phyloP scores from a whole-genome alignment of 768 basidiomycete genomes.

The Favolaschia claudopus region DNA sequence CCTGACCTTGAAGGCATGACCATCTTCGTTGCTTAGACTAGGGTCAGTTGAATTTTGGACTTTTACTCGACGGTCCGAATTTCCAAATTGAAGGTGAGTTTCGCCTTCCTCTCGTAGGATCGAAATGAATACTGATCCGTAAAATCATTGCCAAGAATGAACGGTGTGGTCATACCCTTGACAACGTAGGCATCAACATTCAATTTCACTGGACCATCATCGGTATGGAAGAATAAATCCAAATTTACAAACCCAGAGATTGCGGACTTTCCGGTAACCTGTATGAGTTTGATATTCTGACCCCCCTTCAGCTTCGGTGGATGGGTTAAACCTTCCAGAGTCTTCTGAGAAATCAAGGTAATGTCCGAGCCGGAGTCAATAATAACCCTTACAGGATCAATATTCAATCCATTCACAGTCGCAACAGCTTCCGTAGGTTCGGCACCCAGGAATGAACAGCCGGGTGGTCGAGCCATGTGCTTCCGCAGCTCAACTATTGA shows the following conservation, averaged over 20 bases:
- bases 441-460: constrained; percentile 41
- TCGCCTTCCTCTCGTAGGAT: constrained; percentile 25
- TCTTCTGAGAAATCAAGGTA: too few species aligned
- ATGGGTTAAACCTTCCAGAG: constrained; percentile 1
- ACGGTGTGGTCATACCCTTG: constrained; percentile 37
- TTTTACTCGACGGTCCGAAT: background rate
- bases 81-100: background rate
- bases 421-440: constrained; percentile 27
- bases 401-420: background rate
- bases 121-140: constrained; percentile 42
- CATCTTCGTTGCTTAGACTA: background rate
- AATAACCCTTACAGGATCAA: too few species aligned
- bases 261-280: constrained; percentile 38
- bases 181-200: constrained; percentile 38
- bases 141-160: constrained; percentile 42
- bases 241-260: constrained; percentile 40
- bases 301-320: constrained; percentile 32
- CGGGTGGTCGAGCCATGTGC: constrained; percentile 33
- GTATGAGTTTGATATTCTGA: constrained; percentile 37
- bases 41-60: background rate
- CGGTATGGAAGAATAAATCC: constrained; percentile 32
- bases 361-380: too few species aligned
- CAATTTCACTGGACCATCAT: constrained; percentile 31
- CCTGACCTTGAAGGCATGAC: constrained; percentile 4
- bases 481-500: constrained; percentile 24